Base-by-base conservation (phyloP, 23 red algal species). In the Gracilaria vermiculophylla region DNA sequence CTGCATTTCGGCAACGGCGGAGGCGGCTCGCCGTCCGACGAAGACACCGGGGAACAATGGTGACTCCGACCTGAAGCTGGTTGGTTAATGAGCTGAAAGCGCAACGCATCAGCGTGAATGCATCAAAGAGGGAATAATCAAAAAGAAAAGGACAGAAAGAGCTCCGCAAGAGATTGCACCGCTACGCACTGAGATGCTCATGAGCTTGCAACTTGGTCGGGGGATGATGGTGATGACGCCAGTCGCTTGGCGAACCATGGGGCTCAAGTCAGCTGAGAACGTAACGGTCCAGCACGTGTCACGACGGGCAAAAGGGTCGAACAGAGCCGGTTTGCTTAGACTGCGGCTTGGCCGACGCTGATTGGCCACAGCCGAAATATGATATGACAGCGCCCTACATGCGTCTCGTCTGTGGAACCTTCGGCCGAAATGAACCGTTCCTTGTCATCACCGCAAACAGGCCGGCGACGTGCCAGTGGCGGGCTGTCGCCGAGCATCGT, bases 11-110 rank as follows among this genome's bases (percentile, higher is more conserved):
- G 44, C 43, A 28, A 50, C 81, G 72, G 62, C 81, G 81, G 81
- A 85, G 81, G 81, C 58, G 48, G 25, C 43, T 85, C 48, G 58
- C 81, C 81, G 81, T 85, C 81, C 81, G 62, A 71, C 42, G 37
- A 23, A 23, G 1, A 64, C 6, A 64, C 29, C 29, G 29, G 29
- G 35, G 58, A 64, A 64, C 58, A 34, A 64, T 64, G 32, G 9
- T 35, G 58, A 31, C 58, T 36, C 28, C 29, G 29, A 64, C 58
- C 28, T 36, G 28, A 64, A 64, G 29, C 58, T 64, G 58, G 29
- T 64, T 64, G 3, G 32, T 25, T 10, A 13, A 13, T 12, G 3
- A 64, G 58, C 25, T 64, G 58, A 34, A 64, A 11, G 6, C 58
- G 29, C 4, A 3, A 36, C 2, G 29, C 12, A 64, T 64, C 58